Conservation (phyloP, 2,329 filamentous ascomycete genomes). For the Cladophialophora carrionii region DNA sequence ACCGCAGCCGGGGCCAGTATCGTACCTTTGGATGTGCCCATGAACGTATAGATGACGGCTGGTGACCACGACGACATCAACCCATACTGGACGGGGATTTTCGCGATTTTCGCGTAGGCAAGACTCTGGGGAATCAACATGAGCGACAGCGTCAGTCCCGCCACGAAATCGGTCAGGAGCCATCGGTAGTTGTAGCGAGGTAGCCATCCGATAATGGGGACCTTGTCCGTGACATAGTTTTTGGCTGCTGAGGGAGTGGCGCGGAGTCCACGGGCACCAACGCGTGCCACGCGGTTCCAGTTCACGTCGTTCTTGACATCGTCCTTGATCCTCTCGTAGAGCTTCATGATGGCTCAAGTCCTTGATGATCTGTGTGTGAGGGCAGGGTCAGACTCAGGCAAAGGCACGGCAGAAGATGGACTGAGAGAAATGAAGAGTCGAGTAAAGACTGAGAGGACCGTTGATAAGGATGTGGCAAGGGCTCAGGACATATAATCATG, state of each 20-base stretch:
- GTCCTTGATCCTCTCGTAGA: constrained; percentile 31
- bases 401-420: neutral
- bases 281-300: constrained; percentile 34
- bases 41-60: constrained; percentile 60
- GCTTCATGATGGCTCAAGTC: constrained; percentile 31
- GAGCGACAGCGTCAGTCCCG: constrained; percentile 63
- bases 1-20: neutral
- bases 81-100: constrained; percentile 63
- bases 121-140: constrained; percentile 65
- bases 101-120: constrained; percentile 66
- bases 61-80: constrained; percentile 65
- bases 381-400: too few species aligned
- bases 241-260: constrained; percentile 57
- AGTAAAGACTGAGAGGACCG: constrained; percentile 4
- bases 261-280: constrained; percentile 40
- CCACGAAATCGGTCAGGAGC: constrained; percentile 64
- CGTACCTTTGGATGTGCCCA: constrained; percentile 65
- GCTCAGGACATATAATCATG: constrained; percentile 17
- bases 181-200: constrained; percentile 64
- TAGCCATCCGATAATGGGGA: constrained; percentile 66
- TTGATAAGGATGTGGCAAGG: constrained; percentile 16
- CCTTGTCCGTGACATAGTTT: constrained; percentile 63
- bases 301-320: constrained; percentile 35
- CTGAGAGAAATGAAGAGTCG: neutral
- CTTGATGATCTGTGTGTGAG: constrained; percentile 1